Percentiles rank a stretch among this genome's conserved stretches.
Evolutionary conservation across 2,329 filamentous ascomycete species (phyloP).

Genomic region (Aspergillus intermedius): DNA sequence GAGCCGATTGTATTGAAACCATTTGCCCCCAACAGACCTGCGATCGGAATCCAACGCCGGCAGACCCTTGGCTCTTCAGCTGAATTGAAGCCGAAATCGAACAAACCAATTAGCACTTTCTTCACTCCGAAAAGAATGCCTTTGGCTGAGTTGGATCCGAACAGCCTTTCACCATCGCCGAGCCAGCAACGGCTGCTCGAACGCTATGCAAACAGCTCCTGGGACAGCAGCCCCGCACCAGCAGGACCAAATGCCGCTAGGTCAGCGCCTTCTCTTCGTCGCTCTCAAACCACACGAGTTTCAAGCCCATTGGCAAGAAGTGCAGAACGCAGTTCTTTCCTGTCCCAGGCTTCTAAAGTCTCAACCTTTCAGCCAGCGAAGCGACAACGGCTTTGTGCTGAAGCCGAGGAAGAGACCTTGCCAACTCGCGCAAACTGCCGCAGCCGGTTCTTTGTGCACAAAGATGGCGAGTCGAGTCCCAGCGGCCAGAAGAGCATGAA

Average conservation of each 20-base stretch:
- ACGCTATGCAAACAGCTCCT: constrained; percentile 48
- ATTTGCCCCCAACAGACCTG: constrained; percentile 24
- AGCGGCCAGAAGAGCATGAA: constrained; percentile 29
- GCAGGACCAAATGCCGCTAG: constrained; percentile 29
- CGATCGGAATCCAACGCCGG: constrained; percentile 30
- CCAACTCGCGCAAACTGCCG: constrained; percentile 28
- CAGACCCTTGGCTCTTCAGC: constrained; percentile 39
- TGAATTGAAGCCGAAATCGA: constrained; percentile 53
- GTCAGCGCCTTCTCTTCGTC: constrained; percentile 28
- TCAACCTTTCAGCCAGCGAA: constrained; percentile 45
- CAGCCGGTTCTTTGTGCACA: constrained; percentile 45
- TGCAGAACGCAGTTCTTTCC: constrained; percentile 34
- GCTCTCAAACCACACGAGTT: constrained; percentile 26
- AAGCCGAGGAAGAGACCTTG: constrained; percentile 31
- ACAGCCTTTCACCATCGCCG: constrained; percentile 60
- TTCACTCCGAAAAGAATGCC: constrained; percentile 60
- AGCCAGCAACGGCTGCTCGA: constrained; percentile 56
- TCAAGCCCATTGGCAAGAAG: constrained; percentile 39
- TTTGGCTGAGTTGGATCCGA: constrained; percentile 61
- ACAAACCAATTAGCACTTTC: constrained; percentile 57
- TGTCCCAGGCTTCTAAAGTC: constrained; percentile 30
- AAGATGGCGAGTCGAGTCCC: constrained; percentile 31
- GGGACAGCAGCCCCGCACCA: constrained; percentile 48
- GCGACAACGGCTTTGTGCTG: constrained; percentile 47
- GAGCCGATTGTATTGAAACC: constrained; percentile 45